phyloP scores from a whole-genome alignment of 1,139 yeast species.

The Meyerozyma carpophila region DNA sequence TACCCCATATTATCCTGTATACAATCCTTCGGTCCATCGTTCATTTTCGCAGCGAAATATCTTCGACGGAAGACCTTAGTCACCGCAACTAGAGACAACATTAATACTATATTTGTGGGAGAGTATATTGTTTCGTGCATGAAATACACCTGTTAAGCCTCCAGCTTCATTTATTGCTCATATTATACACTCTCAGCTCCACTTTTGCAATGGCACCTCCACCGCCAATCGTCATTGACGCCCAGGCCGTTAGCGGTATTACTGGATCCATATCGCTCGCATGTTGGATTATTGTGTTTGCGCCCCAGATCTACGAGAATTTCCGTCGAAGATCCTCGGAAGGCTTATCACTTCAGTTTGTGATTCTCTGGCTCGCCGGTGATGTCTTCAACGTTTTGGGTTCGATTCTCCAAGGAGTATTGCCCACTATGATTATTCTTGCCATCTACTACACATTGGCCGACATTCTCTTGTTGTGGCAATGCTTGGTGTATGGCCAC shows the following conservation, averaged over 20 bases:
- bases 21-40: background rate
- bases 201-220: conserved; percentile 44
- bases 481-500: conserved; percentile 66
- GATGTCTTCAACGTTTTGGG: conserved; percentile 91
- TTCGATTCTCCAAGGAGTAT: conserved; percentile 77
- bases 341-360: conserved; percentile 78
- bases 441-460: conserved; percentile 92
- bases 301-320: conserved; percentile 94
- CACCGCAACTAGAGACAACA: background rate
- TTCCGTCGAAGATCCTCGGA: conserved; percentile 79
- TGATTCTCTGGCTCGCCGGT: conserved; percentile 82
- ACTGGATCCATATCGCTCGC: conserved; percentile 91
- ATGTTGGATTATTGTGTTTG: conserved; percentile 96
- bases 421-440: conserved; percentile 87
- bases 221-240: conserved; percentile 63
- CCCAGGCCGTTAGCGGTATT: conserved; percentile 80
- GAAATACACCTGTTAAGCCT: background rate
- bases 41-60: background rate
- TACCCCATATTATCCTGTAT: background rate
- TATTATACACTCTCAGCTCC: background rate
- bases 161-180: background rate
- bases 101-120: background rate
- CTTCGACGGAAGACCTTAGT: background rate
- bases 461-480: conserved; percentile 75
- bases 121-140: background rate